phyloP scores from a whole-genome alignment of 2,329 filamentous ascomycete species.

The Nemania serpens region DNA sequence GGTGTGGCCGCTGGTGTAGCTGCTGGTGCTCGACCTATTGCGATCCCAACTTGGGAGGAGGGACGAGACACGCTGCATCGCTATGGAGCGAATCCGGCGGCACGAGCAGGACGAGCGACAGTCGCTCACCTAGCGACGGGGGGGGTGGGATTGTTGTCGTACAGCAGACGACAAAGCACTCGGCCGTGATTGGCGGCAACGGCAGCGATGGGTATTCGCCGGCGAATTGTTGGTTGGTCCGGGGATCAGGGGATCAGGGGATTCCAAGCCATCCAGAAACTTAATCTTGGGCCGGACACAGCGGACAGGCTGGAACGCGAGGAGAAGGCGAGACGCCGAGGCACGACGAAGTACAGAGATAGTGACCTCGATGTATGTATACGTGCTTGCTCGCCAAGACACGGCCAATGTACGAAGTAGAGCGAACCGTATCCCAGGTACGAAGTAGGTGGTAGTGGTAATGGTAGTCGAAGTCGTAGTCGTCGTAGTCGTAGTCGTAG shows the following conservation, averaged over 20 bases:
- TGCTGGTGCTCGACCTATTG: slow-evolving; percentile 42
- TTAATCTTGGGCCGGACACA: not conserved
- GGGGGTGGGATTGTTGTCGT: not conserved
- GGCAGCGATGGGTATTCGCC: slow-evolving; percentile 6
- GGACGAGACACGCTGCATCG: slow-evolving; percentile 54
- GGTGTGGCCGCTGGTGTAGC: slow-evolving; percentile 44
- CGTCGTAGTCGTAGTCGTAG: too few relatives aligned
- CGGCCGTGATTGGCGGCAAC: not conserved
- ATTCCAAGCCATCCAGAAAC: slow-evolving; percentile 13
- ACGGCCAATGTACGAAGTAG: slow-evolving; percentile 2
- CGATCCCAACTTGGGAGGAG: slow-evolving; percentile 48
- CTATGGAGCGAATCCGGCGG: slow-evolving; percentile 25
- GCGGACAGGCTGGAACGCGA: slow-evolving; percentile 16
- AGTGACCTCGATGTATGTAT: too few relatives aligned
- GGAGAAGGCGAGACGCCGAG: not conserved
- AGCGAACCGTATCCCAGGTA: not conserved
- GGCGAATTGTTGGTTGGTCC: slow-evolving; percentile 20
- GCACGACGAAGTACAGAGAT: not conserved
- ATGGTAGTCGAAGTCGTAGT: too few relatives aligned
- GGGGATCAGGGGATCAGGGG: slow-evolving; percentile 7
- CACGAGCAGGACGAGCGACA: slow-evolving; percentile 20
- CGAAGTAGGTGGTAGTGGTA: not conserved
- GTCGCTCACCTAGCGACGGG: slow-evolving; percentile 20
- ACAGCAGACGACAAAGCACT: not conserved
- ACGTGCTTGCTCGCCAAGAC: not conserved